Conservation (phyloP, 73 alveolate genomes). For the Paramecium biaurelia region DNA sequence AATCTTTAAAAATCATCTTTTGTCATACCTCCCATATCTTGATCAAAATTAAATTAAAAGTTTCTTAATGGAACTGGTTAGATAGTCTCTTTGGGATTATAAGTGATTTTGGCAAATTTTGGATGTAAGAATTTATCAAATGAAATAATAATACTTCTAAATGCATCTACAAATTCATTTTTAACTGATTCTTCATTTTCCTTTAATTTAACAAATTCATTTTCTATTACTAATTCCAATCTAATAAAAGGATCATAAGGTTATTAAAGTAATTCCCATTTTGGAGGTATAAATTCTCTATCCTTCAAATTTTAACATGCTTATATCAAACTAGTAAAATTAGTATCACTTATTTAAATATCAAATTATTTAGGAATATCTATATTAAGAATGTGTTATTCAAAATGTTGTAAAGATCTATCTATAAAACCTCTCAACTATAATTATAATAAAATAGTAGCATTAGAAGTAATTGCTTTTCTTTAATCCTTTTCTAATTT, state of each 20-base stretch:
- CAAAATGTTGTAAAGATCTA: conserved; percentile 60
- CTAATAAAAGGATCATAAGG: conserved; percentile 42
- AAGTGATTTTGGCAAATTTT: neutral
- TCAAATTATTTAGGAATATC: neutral
- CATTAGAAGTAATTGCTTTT: conserved; percentile 68
- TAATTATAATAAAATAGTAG: conserved; percentile 71
- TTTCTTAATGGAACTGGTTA: neutral
- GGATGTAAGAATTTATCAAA: conserved; percentile 58
- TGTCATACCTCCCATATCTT: conserved; percentile 50
- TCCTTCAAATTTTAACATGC: neutral
- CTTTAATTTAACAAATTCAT: conserved; percentile 40
- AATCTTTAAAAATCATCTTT: neutral
- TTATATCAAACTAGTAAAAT: neutral
- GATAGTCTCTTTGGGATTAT: neutral
- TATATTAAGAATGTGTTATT: neutral
- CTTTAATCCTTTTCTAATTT: conserved; percentile 70
- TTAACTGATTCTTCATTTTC: conserved; percentile 24
- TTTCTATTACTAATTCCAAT: neutral
- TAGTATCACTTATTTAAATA: neutral
- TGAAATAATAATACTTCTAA: conserved; percentile 33
- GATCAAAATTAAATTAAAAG: neutral
- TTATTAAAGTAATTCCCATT: neutral
- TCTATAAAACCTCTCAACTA: conserved; percentile 71
- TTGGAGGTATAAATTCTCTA: neutral
- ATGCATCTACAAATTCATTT: conserved; percentile 40